These are phyloP conservation scores for Hemileccinum impolitum DNA, from an alignment of 768 basidiomycete species.

Conservation along the genomic window DNA sequence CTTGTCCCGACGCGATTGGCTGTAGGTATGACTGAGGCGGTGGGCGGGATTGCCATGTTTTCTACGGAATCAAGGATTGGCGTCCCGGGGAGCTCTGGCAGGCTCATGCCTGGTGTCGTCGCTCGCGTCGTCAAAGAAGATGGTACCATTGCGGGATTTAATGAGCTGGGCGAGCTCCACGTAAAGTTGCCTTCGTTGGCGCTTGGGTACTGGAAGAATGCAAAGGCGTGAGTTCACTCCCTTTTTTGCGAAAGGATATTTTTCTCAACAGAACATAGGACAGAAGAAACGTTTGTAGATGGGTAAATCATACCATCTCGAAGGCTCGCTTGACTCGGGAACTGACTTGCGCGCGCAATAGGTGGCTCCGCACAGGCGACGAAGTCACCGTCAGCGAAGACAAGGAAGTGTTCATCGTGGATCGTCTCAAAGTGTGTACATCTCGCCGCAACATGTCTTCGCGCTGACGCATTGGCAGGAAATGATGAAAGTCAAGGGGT, in stretches of 20 bases:
- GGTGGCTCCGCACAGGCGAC: conserved; percentile 71
- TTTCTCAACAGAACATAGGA: conserved; percentile 36
- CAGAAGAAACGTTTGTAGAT: conserved; percentile 63
- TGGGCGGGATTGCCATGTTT: conserved; percentile 50
- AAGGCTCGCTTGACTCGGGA: neutral
- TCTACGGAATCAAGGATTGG: conserved; percentile 46
- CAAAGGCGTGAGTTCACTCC: conserved; percentile 49
- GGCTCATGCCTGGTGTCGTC: conserved; percentile 50
- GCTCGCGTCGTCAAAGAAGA: conserved; percentile 56
- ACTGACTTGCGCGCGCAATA: conserved; percentile 18
- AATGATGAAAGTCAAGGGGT: conserved; percentile 66
- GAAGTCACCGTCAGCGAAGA: conserved; percentile 54
- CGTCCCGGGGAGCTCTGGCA: conserved; percentile 48
- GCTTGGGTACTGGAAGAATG: conserved; percentile 49
- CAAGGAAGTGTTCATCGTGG: conserved; percentile 56
- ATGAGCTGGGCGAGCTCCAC: conserved; percentile 60
- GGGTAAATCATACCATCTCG: conserved; percentile 42
- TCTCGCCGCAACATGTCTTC: neutral
- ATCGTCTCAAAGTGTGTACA: conserved; percentile 53
- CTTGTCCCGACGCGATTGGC: neutral
- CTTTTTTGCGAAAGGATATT: neutral
- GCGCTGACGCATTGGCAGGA: conserved; percentile 38
- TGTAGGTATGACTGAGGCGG: conserved; percentile 65
- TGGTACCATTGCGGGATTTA: conserved; percentile 50
- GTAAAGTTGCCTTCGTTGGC: conserved; percentile 42